A percentile compares a stretch with the other conserved stretches of the same genome.
Evolutionary conservation across 805 yeast genomes (phyloP).

Genomic region (Lachancea nothofagi): DNA sequence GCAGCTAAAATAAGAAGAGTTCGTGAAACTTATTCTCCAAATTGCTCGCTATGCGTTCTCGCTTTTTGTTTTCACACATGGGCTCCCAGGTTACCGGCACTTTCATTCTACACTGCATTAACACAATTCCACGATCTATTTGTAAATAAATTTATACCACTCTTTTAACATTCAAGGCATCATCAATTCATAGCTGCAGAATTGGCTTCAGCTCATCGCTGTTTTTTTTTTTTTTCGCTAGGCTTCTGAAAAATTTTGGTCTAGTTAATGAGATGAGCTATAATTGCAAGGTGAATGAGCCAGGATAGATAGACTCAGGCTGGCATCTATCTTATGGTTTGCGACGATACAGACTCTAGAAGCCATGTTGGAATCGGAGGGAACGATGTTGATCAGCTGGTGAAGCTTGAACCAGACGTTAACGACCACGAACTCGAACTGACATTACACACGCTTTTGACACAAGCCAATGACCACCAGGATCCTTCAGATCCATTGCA

Average conservation of each 20-base stretch:
- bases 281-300: not conserved
- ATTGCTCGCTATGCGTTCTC: too few relatives aligned
- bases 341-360: conserved; percentile 1
- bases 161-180: not conserved
- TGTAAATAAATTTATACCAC: too few relatives aligned
- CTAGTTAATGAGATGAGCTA: conserved; percentile 7
- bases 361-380: not conserved
- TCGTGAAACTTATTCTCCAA: too few relatives aligned
- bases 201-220: too few relatives aligned
- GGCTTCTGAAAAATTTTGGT: conserved; percentile 6
- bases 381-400: not conserved
- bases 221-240: too few relatives aligned
- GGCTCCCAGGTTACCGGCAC: too few relatives aligned
- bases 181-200: too few relatives aligned
- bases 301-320: not conserved
- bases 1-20: too few relatives aligned
- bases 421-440: conserved; percentile 16
- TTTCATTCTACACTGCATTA: too few relatives aligned
- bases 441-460: conserved; percentile 21
- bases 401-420: conserved; percentile 1
- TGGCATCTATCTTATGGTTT: conserved; percentile 3
- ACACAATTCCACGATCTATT: too few relatives aligned
- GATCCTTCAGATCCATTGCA: conserved; percentile 7
- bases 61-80: too few relatives aligned
- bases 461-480: conserved; percentile 12